Evolutionary conservation across 2,329 filamentous ascomycete genomes (phyloP).

Genomic region (Clonostachys rhizophaga): DNA sequence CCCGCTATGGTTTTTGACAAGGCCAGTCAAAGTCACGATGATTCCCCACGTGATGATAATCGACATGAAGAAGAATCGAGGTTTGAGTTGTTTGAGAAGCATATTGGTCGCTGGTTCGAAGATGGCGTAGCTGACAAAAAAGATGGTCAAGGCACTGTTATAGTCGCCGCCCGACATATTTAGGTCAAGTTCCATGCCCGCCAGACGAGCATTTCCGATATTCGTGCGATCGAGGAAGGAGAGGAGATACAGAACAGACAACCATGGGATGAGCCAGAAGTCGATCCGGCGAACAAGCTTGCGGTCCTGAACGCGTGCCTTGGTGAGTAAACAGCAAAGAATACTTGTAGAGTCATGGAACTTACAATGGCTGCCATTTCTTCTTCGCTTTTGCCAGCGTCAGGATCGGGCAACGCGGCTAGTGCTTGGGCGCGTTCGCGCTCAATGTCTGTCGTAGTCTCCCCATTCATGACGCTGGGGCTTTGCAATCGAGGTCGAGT

Average conservation of each 20-base stretch:
- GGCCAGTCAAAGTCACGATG: conserved; percentile 46
- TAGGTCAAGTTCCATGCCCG: conserved; percentile 45
- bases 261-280: conserved; percentile 49
- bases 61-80: conserved; percentile 67
- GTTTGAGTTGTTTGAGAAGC: conserved; percentile 68
- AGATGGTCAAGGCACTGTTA: conserved; percentile 64
- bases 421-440: conserved; percentile 18
- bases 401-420: conserved; percentile 26
- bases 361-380: conserved; percentile 56
- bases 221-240: conserved; percentile 69
- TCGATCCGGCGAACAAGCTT: conserved; percentile 40
- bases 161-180: conserved; percentile 52
- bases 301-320: conserved; percentile 42
- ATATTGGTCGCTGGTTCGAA: conserved; percentile 77
- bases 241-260: conserved; percentile 64
- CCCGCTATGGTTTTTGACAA: conserved; percentile 41
- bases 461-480: conserved; percentile 1
- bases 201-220: conserved; percentile 62
- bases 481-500: conserved; percentile 2
- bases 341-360: not conserved
- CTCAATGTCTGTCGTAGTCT: conserved; percentile 6
- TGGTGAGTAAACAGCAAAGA: not conserved
- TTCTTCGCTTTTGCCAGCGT: conserved; percentile 56
- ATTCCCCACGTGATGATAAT: conserved; percentile 58
- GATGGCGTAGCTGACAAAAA: conserved; percentile 73